Conservation (phyloP, 768 basidiomycete genomes). For the Suillus brevipes region DNA sequence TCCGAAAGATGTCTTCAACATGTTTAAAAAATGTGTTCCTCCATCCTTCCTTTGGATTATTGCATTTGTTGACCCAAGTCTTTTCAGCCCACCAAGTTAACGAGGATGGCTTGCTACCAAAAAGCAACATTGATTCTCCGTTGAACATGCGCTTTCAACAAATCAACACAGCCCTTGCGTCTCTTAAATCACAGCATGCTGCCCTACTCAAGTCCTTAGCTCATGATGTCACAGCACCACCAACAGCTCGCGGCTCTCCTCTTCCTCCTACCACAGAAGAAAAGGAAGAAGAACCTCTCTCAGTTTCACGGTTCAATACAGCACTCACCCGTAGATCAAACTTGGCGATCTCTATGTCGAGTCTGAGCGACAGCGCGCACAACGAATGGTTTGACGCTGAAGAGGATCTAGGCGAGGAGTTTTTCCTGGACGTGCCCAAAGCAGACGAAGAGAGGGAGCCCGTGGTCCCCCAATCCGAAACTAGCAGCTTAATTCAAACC, state of each 20-base stretch:
- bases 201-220: constrained; percentile 46
- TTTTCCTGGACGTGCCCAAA: constrained; percentile 52
- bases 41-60: constrained; percentile 19
- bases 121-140: constrained; percentile 19
- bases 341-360: constrained; percentile 49
- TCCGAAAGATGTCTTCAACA: constrained; percentile 46
- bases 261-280: constrained; percentile 52
- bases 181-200: constrained; percentile 61
- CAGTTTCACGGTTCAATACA: constrained; percentile 24
- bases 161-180: constrained; percentile 47
- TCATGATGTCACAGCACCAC: constrained; percentile 28
- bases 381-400: constrained; percentile 80
- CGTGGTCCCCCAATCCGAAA: constrained; percentile 40
- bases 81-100: constrained; percentile 18
- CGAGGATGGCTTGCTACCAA: constrained; percentile 29
- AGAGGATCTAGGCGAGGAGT: constrained; percentile 54
- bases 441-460: constrained; percentile 41
- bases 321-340: constrained; percentile 38
- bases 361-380: constrained; percentile 46
- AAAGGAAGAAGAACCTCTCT: constrained; percentile 35
- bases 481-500: constrained; percentile 40
- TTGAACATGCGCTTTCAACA: constrained; percentile 38
- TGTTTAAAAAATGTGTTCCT: constrained; percentile 62
- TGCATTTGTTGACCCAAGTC: constrained; percentile 8
- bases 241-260: constrained; percentile 30